Percentiles rank a stretch among this genome's conserved stretches.
Evolutionary conservation across 768 basidiomycete species (phyloP).

Genomic region (Mycena vulgaris): DNA sequence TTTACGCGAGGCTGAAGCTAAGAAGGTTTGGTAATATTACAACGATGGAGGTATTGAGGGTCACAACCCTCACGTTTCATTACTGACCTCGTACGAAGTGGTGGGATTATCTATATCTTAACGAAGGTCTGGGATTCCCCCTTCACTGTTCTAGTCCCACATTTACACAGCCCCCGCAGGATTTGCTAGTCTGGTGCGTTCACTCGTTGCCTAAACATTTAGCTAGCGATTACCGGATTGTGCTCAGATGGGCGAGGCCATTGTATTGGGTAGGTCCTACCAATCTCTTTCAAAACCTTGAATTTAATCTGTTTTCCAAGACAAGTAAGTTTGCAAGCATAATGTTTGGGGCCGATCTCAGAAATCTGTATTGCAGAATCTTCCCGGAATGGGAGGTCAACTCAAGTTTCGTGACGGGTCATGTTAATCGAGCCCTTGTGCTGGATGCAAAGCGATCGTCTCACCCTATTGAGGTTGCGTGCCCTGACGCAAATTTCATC

Average conservation of each 20-base stretch:
- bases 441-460: slow-evolving; percentile 91
- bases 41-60: slow-evolving; percentile 66
- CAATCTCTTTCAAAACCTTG: not conserved
- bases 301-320: slow-evolving; percentile 45
- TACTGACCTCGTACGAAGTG: slow-evolving; percentile 63
- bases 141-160: not conserved
- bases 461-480: slow-evolving; percentile 94
- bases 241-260: slow-evolving; percentile 88
- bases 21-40: slow-evolving; percentile 91
- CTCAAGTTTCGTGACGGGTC: slow-evolving; percentile 82
- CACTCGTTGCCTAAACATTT: not conserved
- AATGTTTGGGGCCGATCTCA: not conserved
- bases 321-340: slow-evolving; percentile 61
- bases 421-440: slow-evolving; percentile 78
- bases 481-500: slow-evolving; percentile 88
- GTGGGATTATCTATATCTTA: slow-evolving; percentile 90
- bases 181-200: slow-evolving; percentile 83
- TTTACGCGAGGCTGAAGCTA: not conserved
- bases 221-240: not conserved
- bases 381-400: slow-evolving; percentile 92
- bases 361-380: slow-evolving; percentile 60
- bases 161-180: slow-evolving; percentile 54
- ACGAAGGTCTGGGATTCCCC: slow-evolving; percentile 67
- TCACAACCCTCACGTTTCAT: not conserved
- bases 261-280: slow-evolving; percentile 73